A percentile compares a stretch with the other conserved stretches of the same genome.
Evolutionary conservation across 1,284 basidiomycete genomes (phyloP).

Genomic region (Trichosporon ovoides): DNA sequence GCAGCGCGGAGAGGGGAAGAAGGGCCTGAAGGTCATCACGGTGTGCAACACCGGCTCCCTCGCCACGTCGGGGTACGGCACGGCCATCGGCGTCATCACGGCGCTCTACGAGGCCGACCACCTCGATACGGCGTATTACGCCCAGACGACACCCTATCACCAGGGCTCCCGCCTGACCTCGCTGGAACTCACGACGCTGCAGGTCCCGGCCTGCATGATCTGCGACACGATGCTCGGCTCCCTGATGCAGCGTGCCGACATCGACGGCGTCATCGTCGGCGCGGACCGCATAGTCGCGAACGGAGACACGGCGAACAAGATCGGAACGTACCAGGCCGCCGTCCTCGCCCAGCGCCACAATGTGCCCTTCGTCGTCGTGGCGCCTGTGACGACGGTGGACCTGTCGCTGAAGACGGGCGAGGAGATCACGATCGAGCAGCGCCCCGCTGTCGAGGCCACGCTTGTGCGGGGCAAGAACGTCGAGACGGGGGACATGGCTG

Average conservation of each 20-base stretch:
- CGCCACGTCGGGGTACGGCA: slow-evolving; percentile 89
- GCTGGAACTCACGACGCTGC: slow-evolving; percentile 72
- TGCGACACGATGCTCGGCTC: slow-evolving; percentile 91
- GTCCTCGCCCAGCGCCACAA: slow-evolving; percentile 76
- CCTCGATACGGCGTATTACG: slow-evolving; percentile 75
- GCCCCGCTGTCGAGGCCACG: slow-evolving; percentile 77
- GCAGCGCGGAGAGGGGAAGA: slow-evolving; percentile 52
- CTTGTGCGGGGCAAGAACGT: slow-evolving; percentile 64
- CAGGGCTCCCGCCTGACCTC: slow-evolving; percentile 73
- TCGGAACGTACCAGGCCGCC: slow-evolving; percentile 86
- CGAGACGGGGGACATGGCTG: slow-evolving; percentile 40
- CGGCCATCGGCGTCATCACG: slow-evolving; percentile 86
- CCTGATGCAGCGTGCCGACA: slow-evolving; percentile 74
- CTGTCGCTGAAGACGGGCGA: slow-evolving; percentile 68
- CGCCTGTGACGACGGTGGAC: slow-evolving; percentile 83
- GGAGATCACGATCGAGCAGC: slow-evolving; percentile 86
- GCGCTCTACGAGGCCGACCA: slow-evolving; percentile 71
- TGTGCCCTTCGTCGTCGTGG: slow-evolving; percentile 83
- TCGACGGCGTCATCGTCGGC: slow-evolving; percentile 81
- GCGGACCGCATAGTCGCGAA: slow-evolving; percentile 81
- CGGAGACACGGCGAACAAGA: slow-evolving; percentile 93
- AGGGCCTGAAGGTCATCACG: slow-evolving; percentile 69
- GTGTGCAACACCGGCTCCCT: slow-evolving; percentile 96
- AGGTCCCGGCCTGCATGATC: slow-evolving; percentile 83
- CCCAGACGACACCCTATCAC: slow-evolving; percentile 85